phyloP scores from a whole-genome alignment of 129 eudicot species.

The Dittrichia graveolens region DNA sequence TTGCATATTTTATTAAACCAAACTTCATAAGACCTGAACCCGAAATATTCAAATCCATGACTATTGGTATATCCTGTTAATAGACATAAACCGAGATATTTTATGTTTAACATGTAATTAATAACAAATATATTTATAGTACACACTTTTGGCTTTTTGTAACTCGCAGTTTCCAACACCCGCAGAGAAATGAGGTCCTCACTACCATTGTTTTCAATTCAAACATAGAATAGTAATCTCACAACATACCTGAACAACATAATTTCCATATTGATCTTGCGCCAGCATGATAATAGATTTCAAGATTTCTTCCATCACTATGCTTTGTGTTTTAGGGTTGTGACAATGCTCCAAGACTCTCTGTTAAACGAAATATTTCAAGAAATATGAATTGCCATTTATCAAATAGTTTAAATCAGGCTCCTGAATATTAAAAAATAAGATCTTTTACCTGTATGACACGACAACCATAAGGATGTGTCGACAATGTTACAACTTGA shows the following conservation, averaged over 20 bases:
- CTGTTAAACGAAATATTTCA: constrained; percentile 37
- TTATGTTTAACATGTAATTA: too few species aligned
- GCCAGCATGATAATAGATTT: constrained; percentile 80
- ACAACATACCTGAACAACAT: constrained; percentile 87
- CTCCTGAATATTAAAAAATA: background rate
- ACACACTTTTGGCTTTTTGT: too few species aligned
- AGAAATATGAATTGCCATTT: background rate
- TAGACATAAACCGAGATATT: too few species aligned
- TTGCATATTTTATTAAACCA: too few species aligned
- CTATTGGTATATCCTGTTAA: too few species aligned
- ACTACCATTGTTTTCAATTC: too few species aligned
- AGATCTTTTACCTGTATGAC: constrained; percentile 64
- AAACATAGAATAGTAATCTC: background rate
- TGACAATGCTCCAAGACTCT: constrained; percentile 89
- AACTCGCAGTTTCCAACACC: too few species aligned
- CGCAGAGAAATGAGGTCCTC: too few species aligned
- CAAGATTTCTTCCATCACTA: constrained; percentile 90
- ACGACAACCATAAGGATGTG: constrained; percentile 91
- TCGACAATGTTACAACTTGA: constrained; percentile 81
- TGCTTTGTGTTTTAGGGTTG: constrained; percentile 68
- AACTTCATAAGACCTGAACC: too few species aligned
- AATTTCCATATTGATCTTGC: constrained; percentile 96
- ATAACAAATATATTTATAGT: too few species aligned
- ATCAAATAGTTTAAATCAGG: background rate
- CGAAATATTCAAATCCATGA: too few species aligned